Conservation (phyloP, 176 grass and related monocot genomes). For the Carex littledalei region DNA sequence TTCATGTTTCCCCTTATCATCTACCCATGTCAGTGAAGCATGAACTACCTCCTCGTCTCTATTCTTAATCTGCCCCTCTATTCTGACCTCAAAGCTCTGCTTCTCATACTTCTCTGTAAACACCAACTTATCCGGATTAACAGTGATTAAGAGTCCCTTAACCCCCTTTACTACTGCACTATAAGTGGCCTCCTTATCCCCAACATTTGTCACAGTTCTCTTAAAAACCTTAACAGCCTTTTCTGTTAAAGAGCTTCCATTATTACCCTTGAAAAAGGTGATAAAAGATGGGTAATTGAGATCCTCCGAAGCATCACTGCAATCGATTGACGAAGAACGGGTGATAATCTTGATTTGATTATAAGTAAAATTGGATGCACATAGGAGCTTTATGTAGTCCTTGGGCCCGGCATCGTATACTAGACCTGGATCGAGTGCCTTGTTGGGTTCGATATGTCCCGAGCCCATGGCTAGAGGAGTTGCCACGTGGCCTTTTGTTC, state of each 20-base stretch:
- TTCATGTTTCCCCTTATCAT: slow-evolving; percentile 51
- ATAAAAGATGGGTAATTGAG: slow-evolving; percentile 93
- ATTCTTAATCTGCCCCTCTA: slow-evolving; percentile 37
- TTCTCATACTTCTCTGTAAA: slow-evolving; percentile 57
- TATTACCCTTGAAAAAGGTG: slow-evolving; percentile 32
- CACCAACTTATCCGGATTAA: slow-evolving; percentile 14
- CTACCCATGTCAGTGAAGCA: slow-evolving; percentile 73
- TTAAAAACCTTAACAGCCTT: slow-evolving; percentile 29
- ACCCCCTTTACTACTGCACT: slow-evolving; percentile 36
- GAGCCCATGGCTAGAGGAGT: slow-evolving; percentile 60
- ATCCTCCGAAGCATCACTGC: slow-evolving; percentile 41
- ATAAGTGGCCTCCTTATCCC: slow-evolving; percentile 43
- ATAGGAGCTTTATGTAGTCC: slow-evolving; percentile 59
- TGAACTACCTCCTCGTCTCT: slow-evolving; percentile 34
- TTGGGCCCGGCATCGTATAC: slow-evolving; percentile 51
- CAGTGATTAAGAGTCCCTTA: slow-evolving; percentile 35
- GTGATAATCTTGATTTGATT: slow-evolving; percentile 55
- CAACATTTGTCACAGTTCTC: slow-evolving; percentile 55
- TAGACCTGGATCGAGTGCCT: slow-evolving; percentile 58
- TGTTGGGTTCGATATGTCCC: slow-evolving; percentile 59
- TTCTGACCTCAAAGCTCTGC: slow-evolving; percentile 46
- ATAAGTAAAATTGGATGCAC: slow-evolving; percentile 57
- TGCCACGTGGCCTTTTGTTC: not conserved
- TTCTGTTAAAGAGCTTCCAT: not conserved
- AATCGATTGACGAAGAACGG: slow-evolving; percentile 29